Evolutionary conservation across 805 yeast genomes (phyloP), one percentile per base, ranked within the genome.

Genomic region (Wickerhamiella parazyma): DNA sequence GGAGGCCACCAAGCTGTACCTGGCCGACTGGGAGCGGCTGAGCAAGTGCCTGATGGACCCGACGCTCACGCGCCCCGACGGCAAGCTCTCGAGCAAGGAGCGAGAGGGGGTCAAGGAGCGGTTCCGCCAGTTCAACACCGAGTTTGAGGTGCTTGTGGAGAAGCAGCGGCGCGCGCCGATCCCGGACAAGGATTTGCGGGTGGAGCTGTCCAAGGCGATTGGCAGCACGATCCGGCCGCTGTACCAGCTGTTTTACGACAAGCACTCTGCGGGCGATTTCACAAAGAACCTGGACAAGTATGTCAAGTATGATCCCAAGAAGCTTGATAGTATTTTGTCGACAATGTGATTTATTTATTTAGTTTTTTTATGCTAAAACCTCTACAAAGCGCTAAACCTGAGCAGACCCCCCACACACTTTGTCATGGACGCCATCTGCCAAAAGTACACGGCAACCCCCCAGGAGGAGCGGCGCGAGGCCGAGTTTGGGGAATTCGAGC

Each of bases 51-150:
- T 89, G 39, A 77, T 89, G 70, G 94, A 81, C 53, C 80, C 80
- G 52, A 80, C 94, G 1, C 76, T 80, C 11, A 76, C 76, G 24
- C 70, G 73, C 34, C 72, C 33, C 46, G 51, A 45, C 20, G 33
- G 49, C 65, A 49, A 65, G 75, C 36, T 75, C 76, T 38, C 50
- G 3, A 41, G 45, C n/a, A 80, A 82, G 51, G 94, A 85, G 50
- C 74, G 76, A 49, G 95, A 85, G 43, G 73, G 69, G 40, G 74
- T 85, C 45, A 91, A 89, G 55, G 95, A 91, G 48, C 75, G 83
- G 55, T 85, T 84, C 63, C 74, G 73, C 50, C 78, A 72, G 47
- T 91, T 89, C 64, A 89, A 87, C 58, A 74, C 73, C 22, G 79
- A 78, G 36, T 82, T 91, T 57, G 97, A 91, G 43, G 82, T 75